phyloP scores from a whole-genome alignment of 2,329 filamentous ascomycete species.

The Acephala macrosclerotiorum region DNA sequence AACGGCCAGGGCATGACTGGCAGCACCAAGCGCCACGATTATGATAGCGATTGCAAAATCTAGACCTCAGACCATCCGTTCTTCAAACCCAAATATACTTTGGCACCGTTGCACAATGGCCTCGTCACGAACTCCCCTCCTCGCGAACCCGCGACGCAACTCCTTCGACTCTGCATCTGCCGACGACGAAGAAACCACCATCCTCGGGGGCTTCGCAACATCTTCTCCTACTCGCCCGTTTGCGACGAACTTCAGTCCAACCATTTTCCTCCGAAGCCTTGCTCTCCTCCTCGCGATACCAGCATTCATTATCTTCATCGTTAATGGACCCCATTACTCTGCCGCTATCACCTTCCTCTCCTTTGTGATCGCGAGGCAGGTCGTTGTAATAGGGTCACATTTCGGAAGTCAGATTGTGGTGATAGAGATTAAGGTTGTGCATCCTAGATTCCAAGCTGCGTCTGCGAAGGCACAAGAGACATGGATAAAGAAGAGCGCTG shows the following conservation, averaged over 20 bases:
- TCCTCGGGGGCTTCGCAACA: slow-evolving; percentile 26
- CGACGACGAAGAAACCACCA: slow-evolving; percentile 20
- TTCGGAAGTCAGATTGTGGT: slow-evolving; percentile 29
- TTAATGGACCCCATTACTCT: slow-evolving; percentile 18
- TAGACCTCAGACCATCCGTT: neutral
- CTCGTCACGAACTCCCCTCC: slow-evolving; percentile 29
- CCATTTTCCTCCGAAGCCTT: slow-evolving; percentile 21
- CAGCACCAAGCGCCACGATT: neutral
- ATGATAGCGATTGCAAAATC: neutral
- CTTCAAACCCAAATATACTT: neutral
- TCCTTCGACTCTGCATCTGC: slow-evolving; percentile 19
- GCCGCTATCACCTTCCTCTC: slow-evolving; percentile 32
- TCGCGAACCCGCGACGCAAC: slow-evolving; percentile 20
- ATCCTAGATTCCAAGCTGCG: slow-evolving; percentile 27
- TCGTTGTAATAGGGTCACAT: slow-evolving; percentile 28
- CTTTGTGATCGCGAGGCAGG: slow-evolving; percentile 32
- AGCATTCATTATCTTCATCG: slow-evolving; percentile 33
- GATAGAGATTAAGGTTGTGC: slow-evolving; percentile 33
- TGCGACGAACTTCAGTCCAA: slow-evolving; percentile 30
- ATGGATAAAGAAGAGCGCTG: slow-evolving; percentile 26
- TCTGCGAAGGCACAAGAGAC: slow-evolving; percentile 26
- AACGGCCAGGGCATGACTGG: neutral
- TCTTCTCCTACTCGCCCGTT: slow-evolving; percentile 31
- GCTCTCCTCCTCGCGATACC: slow-evolving; percentile 30
- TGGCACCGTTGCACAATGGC: slow-evolving; percentile 20